A percentile compares a stretch with the other conserved stretches of the same genome.
These are phyloP conservation scores for Teratosphaeria zuluensis DNA, from an alignment of 2,329 filamentous ascomycete species.

Conservation along the genomic window DNA sequence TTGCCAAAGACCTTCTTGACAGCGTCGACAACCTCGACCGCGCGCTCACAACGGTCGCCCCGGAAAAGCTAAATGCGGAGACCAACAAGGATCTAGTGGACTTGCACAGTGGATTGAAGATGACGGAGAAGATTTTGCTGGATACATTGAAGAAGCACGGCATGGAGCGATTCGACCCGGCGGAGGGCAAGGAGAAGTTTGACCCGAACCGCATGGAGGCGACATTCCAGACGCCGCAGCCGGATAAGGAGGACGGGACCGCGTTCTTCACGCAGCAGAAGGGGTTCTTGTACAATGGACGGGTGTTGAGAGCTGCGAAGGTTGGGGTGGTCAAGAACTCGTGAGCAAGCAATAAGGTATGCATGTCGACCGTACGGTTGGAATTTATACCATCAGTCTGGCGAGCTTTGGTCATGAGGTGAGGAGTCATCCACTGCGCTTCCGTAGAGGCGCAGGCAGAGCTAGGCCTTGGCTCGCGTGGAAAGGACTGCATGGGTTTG, in stretches of 20 bases:
- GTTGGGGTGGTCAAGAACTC: conserved; percentile 89
- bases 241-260: conserved; percentile 78
- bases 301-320: conserved; percentile 81
- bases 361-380: neutral
- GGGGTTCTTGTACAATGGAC: conserved; percentile 87
- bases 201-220: conserved; percentile 96
- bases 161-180: conserved; percentile 76
- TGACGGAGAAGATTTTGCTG: conserved; percentile 88
- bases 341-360: conserved; percentile 19
- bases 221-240: conserved; percentile 82
- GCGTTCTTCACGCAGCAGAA: conserved; percentile 93
- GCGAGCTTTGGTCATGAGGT: too few relatives aligned
- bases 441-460: neutral
- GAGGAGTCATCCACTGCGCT: neutral
- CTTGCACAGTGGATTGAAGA: conserved; percentile 82
- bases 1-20: conserved; percentile 90
- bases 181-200: conserved; percentile 66
- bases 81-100: conserved; percentile 63
- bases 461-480: neutral
- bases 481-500: too few relatives aligned
- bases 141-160: conserved; percentile 88
- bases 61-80: conserved; percentile 54
- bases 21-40: conserved; percentile 96
- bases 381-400: too few relatives aligned
- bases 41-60: conserved; percentile 68